These are phyloP conservation scores for Psilocybe mexicana DNA, from an alignment of 1,284 basidiomycete species.

Conservation along the genomic window DNA sequence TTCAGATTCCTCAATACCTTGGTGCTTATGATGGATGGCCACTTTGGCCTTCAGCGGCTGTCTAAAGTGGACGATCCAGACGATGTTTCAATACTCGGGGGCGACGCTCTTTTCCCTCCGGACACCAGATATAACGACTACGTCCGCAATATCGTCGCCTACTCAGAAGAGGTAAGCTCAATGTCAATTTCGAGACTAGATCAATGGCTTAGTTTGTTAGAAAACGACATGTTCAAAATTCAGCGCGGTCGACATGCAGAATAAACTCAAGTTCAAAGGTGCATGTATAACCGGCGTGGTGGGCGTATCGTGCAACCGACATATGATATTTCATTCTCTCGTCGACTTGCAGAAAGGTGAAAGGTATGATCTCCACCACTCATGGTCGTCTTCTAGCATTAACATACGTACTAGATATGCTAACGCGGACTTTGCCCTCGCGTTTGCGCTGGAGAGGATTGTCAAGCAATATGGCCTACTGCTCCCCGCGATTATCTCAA, in stretches of 20 bases:
- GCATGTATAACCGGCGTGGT: constrained; percentile 3
- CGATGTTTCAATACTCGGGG: constrained; percentile 11
- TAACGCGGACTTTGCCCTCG: constrained; percentile 1
- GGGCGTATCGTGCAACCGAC: constrained; percentile 3
- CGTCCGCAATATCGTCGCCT: background rate
- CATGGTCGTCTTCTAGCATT: too few relatives aligned
- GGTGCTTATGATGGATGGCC: constrained; percentile 5
- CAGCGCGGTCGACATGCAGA: constrained; percentile 1
- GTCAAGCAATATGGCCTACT: too few relatives aligned
- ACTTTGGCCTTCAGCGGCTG: constrained; percentile 6
- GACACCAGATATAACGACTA: constrained; percentile 4
- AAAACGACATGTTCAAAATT: constrained; percentile 13
- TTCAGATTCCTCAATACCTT: constrained; percentile 2
- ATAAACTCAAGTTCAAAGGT: constrained; percentile 5
- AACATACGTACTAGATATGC: background rate
- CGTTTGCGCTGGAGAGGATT: background rate
- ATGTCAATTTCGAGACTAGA: background rate
- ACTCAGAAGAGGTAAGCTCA: constrained; percentile 5
- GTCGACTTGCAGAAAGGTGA: constrained; percentile 13
- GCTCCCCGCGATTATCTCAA: background rate
- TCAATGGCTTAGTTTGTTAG: background rate
- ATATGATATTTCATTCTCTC: background rate
- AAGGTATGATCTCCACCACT: background rate
- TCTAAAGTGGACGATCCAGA: constrained; percentile 10
- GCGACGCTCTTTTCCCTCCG: constrained; percentile 4